phyloP scores from a whole-genome alignment of 495 filamentous ascomycete genomes.

The Penicillium simplicissimum region DNA sequence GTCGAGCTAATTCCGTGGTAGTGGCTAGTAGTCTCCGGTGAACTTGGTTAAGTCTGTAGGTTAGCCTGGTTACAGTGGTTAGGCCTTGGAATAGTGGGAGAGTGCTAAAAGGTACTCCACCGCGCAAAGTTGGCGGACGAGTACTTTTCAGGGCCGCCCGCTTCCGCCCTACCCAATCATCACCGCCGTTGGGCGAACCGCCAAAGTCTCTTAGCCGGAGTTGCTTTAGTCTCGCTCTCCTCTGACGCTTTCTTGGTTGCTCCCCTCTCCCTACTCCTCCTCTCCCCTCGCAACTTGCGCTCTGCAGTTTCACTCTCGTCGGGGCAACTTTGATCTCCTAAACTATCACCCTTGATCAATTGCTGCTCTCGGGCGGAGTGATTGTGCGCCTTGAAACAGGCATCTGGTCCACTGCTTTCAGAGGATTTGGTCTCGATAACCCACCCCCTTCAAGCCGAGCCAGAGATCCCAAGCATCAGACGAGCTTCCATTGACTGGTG shows the following conservation, averaged over 20 bases:
- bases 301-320: neutral
- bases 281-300: neutral
- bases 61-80: too few relatives aligned
- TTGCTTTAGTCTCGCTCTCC: conserved; percentile 3
- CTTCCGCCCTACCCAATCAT: conserved; percentile 24
- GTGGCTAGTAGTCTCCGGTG: neutral
- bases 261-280: conserved; percentile 7
- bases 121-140: neutral
- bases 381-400: neutral
- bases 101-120: neutral
- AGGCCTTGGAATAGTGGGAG: neutral
- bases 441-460: neutral
- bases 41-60: too few relatives aligned
- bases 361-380: neutral
- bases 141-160: conserved; percentile 21
- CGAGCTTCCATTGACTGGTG: conserved; percentile 14
- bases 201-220: conserved; percentile 15
- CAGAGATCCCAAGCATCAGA: neutral
- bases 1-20: neutral
- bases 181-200: neutral
- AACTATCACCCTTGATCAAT: neutral
- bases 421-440: neutral
- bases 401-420: neutral
- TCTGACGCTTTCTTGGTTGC: conserved; percentile 3
- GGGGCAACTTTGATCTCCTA: neutral